Evolutionary conservation across 371 early-diverging fungal species (phyloP), one percentile per base, ranked within the genome.

Genomic region (Rhizopus stolonifer): DNA sequence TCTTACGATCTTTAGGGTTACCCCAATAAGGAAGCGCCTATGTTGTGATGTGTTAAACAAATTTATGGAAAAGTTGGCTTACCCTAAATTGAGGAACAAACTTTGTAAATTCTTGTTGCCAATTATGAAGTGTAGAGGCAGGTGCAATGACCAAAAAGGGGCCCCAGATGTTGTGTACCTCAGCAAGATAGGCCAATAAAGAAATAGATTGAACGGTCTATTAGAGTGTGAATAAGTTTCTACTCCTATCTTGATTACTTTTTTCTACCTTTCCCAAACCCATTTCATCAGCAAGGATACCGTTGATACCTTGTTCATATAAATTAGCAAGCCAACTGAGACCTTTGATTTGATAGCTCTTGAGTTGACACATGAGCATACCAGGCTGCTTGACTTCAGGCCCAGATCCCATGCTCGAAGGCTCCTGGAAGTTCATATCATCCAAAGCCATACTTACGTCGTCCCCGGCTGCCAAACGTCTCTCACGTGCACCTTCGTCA

Each of bases 271-370:
- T 95, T 46, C 95, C 95, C 19, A 95, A 72, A 45, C 95, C 89
- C 95, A 95, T 96, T 76, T 96, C 96, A 65, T 96, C 96, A 3
- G 98, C 97, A 29, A 98, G 74, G 63, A 99, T 97, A 49, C 98
- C 95, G 70, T 97, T 98, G 69, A 99, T 96, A 48, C 96, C 96
- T 64, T 94, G 93, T 53, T 96, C 94, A 62, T 96, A 96, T 65
- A 98, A 70, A 66, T 91, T 94, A 21, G 92, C 90, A 14, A 99
- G 84, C 99, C 99, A 99, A 67, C 95, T 96, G 21, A 99, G 81
- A 18, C 99, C 99, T 72, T 98, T 94, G 44, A 99, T 72, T 72
- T 99, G 99, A 69, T 99, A 96, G 34, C 87, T 84, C 65, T 94
- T 95, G 11, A 98, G 80, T 57, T 86, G 83, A 58, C 92, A 91